Evolutionary conservation across 2,329 filamentous ascomycete species (phyloP).

Genomic region (Penicillium sp.): DNA sequence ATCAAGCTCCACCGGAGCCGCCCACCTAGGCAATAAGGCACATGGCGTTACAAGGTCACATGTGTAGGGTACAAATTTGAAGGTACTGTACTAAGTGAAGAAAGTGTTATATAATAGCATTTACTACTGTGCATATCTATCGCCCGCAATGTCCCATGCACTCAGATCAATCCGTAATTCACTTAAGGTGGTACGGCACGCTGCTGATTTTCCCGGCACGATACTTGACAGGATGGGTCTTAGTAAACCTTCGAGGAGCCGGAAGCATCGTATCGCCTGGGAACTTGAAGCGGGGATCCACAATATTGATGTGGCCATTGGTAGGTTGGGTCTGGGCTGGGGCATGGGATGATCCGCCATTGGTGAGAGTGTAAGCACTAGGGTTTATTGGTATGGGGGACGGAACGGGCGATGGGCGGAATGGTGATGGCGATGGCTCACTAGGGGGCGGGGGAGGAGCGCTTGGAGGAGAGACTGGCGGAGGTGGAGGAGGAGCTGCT

Average conservation of each 20-base stretch:
- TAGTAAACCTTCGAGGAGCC: conserved; percentile 77
- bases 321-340: conserved; percentile 26
- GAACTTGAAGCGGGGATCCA: conserved; percentile 84
- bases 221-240: conserved; percentile 65
- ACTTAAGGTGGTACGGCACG: conserved; percentile 79
- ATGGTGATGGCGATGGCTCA: conserved; percentile 37
- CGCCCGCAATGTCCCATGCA: conserved; percentile 26
- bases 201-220: conserved; percentile 89
- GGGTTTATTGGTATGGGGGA: conserved; percentile 69
- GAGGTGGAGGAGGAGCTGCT: conserved; percentile 50
- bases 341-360: conserved; percentile 50
- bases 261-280: conserved; percentile 79
- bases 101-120: conserved; percentile 9
- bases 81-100: background rate
- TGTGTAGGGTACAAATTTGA: background rate
- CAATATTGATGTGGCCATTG: conserved; percentile 55
- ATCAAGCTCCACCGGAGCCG: background rate
- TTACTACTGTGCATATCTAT: conserved; percentile 29
- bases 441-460: conserved; percentile 41
- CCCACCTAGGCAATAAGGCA: background rate
- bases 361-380: conserved; percentile 72
- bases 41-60: background rate
- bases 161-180: conserved; percentile 32
- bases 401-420: conserved; percentile 45
- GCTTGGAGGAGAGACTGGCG: conserved; percentile 43